A percentile compares a stretch with the other conserved stretches of the same genome.
Evolutionary conservation across 768 basidiomycete species (phyloP).

Genomic region (Lactifluus subvellereus): DNA sequence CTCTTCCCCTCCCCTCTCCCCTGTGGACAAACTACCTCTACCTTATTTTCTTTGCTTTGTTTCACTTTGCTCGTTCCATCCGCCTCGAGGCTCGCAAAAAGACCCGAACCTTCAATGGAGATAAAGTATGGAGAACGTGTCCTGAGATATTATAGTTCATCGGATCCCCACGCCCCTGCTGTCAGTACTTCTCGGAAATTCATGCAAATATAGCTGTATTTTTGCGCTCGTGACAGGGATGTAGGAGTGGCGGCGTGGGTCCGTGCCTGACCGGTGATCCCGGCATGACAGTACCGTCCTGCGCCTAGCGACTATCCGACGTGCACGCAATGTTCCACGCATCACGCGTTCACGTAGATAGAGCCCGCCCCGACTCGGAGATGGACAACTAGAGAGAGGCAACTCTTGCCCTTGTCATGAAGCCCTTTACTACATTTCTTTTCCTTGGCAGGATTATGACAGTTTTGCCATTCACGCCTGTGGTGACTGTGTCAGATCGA

Average conservation of each 20-base stretch:
- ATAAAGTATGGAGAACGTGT: background rate
- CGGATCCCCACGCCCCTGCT: background rate
- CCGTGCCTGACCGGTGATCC: constrained; percentile 10
- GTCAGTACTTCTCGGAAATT: constrained; percentile 14
- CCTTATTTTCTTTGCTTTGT: background rate
- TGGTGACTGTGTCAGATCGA: background rate
- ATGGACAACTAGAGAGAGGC: background rate
- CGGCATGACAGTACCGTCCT: background rate
- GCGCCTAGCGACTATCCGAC: background rate
- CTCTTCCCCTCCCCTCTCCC: background rate
- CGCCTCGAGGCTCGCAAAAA: background rate
- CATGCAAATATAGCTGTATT: constrained; percentile 12
- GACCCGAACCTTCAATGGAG: background rate
- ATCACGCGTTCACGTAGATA: background rate
- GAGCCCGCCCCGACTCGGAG: background rate
- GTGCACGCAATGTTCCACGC: background rate
- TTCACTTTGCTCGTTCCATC: background rate
- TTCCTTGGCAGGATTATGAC: background rate
- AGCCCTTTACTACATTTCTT: background rate
- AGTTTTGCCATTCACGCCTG: background rate
- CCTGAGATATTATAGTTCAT: background rate
- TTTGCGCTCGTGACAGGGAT: constrained; percentile 20
- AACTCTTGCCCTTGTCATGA: constrained; percentile 7
- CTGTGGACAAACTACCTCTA: background rate
- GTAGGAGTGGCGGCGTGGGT: background rate